Evolutionary conservation across 129 eudicot genomes (phyloP).

Genomic region (Ambrosia artemisiifolia): DNA sequence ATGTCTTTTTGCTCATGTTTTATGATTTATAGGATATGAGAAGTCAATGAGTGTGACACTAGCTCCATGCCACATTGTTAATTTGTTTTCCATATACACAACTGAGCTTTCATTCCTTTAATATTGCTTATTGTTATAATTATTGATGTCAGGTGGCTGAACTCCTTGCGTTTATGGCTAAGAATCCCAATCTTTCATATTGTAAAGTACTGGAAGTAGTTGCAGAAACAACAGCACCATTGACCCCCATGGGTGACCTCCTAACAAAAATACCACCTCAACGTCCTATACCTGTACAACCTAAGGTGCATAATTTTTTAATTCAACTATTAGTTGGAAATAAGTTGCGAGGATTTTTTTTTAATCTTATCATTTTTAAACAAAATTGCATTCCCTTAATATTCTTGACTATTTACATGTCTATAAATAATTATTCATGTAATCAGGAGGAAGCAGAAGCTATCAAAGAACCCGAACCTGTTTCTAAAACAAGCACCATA

Average conservation of each 20-base stretch:
- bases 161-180: constrained; percentile 83
- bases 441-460: constrained; percentile 64
- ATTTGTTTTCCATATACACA: neutral
- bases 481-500: constrained; percentile 27
- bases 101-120: neutral
- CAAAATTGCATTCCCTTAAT: constrained; percentile 4
- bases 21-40: neutral
- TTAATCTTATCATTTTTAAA: constrained; percentile 2
- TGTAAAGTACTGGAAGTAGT: constrained; percentile 92
- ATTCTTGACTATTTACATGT: constrained; percentile 10
- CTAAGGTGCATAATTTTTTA: constrained; percentile 45
- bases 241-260: constrained; percentile 79
- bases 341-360: neutral
- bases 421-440: constrained; percentile 14
- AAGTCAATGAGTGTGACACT: neutral
- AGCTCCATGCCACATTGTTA: neutral
- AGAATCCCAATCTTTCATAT: constrained; percentile 66
- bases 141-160: constrained; percentile 75
- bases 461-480: constrained; percentile 37
- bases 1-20: neutral
- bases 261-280: constrained; percentile 72
- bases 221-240: constrained; percentile 94
- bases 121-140: constrained; percentile 18
- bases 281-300: constrained; percentile 34
- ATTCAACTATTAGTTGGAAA: neutral